Evolutionary conservation across 2,329 filamentous ascomycete genomes (phyloP), one percentile per base, ranked within the genome.

Genomic region (Alternaria solani): DNA sequence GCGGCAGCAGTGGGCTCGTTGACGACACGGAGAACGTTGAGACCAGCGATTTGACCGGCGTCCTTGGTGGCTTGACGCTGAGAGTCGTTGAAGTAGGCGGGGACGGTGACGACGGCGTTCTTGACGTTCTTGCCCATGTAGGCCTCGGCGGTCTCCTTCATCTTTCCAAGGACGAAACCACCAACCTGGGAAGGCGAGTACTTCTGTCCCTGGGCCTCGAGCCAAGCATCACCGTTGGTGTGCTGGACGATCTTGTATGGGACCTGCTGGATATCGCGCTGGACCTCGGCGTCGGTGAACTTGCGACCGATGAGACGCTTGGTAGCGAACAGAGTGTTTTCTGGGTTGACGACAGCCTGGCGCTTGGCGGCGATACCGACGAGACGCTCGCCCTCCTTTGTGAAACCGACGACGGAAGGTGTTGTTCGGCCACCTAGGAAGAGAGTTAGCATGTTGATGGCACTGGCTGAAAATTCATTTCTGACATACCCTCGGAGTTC

Each of bases 161-260:
- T 97, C 89, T 98, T 97, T 82, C 93, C 90, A 75, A 98, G 88
- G 69, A 97, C 87, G 82, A 97, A 97, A 78, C 94, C 94, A 87
- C 94, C 94, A 67, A 98, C 92, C 83, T 98, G 94, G n/a, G 94
- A 97, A 59, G 94, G 94, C 69, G 94, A 97, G 87, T 97, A 97
- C 82, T 94, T 96, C 83, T 97, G 89, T 78, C 90, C 93, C 72
- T 93, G 93, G 73, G 94, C 92, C 82, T 94, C 89, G 66, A 98
- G 91, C 94, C 94, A 97, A 65, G 94, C 94, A 79, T 97, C 94
- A 73, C 94, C 94, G 80, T 97, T 97, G 84, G 84, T 89, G 88
- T 97, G 94, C 85, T 97, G 93, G 61, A 97, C 90, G 72, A 98
- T 97, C 89, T 97, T 97, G 88, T 97, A 98, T 62, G 94, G 94